Conservation (phyloP, 495 filamentous ascomycete genomes). For the Hyphodiscus hymeniophilus region DNA sequence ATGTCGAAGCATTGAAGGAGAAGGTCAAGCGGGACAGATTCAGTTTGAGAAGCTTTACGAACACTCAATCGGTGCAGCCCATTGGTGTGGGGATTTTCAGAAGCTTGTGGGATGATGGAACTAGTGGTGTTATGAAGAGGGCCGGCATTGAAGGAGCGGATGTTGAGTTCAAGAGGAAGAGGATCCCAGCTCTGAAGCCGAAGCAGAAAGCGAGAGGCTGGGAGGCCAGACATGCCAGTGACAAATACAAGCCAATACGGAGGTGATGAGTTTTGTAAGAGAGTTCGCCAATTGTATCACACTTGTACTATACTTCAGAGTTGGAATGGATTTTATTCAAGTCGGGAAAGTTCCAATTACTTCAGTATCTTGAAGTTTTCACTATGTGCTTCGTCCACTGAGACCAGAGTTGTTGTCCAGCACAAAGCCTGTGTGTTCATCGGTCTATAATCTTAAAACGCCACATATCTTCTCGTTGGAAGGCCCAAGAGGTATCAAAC, state of each 20-base stretch:
- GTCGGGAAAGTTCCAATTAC: neutral
- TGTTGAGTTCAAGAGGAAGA: conserved; percentile 75
- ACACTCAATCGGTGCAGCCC: conserved; percentile 56
- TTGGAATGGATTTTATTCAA: neutral
- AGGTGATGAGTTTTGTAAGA: conserved; percentile 18
- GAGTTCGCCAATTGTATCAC: conserved; percentile 1
- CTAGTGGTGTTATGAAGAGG: conserved; percentile 73
- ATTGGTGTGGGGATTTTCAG: conserved; percentile 86
- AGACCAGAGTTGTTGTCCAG: neutral
- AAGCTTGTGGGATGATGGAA: conserved; percentile 80
- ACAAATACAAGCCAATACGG: conserved; percentile 46
- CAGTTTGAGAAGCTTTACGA: conserved; percentile 60
- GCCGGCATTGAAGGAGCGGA: conserved; percentile 67
- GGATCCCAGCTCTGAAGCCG: conserved; percentile 40
- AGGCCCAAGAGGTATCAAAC: too few relatives aligned
- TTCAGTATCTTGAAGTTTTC: neutral
- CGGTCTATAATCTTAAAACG: too few relatives aligned
- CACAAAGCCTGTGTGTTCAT: neutral
- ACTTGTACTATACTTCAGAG: conserved; percentile 1
- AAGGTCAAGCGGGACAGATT: conserved; percentile 52
- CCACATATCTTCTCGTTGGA: too few relatives aligned
- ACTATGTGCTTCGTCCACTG: too few relatives aligned
- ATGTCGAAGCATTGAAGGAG: conserved; percentile 50
- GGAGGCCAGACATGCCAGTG: conserved; percentile 46
- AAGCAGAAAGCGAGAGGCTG: conserved; percentile 43